These are phyloP conservation scores for Spiraea crenata DNA, from an alignment of 331 rosid genomes.

Conservation along the genomic window DNA sequence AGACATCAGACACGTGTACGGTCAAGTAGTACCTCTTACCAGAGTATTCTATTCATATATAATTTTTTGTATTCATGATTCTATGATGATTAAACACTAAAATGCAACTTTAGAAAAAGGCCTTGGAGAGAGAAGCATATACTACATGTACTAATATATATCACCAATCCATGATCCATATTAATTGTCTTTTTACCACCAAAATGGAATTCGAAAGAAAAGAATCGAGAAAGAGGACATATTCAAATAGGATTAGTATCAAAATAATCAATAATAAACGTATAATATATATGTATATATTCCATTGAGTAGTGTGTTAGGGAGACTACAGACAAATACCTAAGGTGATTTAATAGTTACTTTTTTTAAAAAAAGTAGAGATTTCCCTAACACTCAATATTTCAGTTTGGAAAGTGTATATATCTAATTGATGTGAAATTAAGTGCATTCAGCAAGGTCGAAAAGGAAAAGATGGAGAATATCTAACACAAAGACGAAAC, in stretches of 20 bases:
- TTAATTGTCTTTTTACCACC: slow-evolving; percentile 29
- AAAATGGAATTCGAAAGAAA: slow-evolving; percentile 6
- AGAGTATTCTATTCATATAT: slow-evolving; percentile 27
- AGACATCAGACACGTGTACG: slow-evolving; percentile 41
- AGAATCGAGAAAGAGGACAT: slow-evolving; percentile 57
- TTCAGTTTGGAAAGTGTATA: slow-evolving; percentile 58
- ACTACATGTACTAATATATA: slow-evolving; percentile 9
- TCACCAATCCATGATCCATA: slow-evolving; percentile 21
- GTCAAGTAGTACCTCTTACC: slow-evolving; percentile 31
- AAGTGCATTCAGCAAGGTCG: slow-evolving; percentile 59
- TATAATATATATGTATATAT: background rate
- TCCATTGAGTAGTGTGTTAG: background rate
- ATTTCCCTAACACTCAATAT: slow-evolving; percentile 27
- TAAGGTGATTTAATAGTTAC: no score
- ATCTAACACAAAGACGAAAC: slow-evolving; percentile 64
- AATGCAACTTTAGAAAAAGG: slow-evolving; percentile 14
- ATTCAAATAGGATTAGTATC: slow-evolving; percentile 86
- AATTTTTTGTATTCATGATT: slow-evolving; percentile 40
- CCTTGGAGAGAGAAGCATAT: slow-evolving; percentile 47
- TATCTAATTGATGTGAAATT: slow-evolving; percentile 65
- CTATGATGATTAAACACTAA: slow-evolving; percentile 37
- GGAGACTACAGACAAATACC: no score
- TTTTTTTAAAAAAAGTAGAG: no score
- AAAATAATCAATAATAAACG: background rate
- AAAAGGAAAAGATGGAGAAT: slow-evolving; percentile 38